A percentile compares a stretch with the other conserved stretches of the same genome.
phyloP scores from a whole-genome alignment of 208 protist species.

The Angomonas ambiguus region DNA sequence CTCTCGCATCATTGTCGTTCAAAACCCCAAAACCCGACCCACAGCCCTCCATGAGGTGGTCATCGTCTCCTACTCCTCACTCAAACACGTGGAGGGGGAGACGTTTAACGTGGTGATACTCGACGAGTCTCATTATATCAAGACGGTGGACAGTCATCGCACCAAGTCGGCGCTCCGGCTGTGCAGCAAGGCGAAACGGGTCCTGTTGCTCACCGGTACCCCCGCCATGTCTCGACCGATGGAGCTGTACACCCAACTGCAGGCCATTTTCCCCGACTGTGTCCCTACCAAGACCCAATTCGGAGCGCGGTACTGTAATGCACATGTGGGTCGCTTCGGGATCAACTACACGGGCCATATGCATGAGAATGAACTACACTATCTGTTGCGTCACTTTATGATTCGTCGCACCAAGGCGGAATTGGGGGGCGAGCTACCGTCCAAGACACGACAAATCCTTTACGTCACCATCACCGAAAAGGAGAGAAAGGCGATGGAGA shows the following conservation, averaged over 20 bases:
- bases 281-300: constrained; percentile 79
- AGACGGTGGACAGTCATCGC: constrained; percentile 79
- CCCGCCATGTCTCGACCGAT: constrained; percentile 91
- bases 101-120: constrained; percentile 89
- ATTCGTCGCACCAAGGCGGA: constrained; percentile 93
- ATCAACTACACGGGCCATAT: constrained; percentile 73
- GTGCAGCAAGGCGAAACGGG: constrained; percentile 55
- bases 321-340: constrained; percentile 67
- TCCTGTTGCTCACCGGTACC: constrained; percentile 92
- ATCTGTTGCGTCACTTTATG: constrained; percentile 85
- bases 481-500: constrained; percentile 79
- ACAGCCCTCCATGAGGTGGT: constrained; percentile 53
- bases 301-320: constrained; percentile 92
- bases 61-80: constrained; percentile 79
- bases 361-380: constrained; percentile 90
- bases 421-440: constrained; percentile 84
- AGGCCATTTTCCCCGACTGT: constrained; percentile 53
- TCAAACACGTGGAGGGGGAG: constrained; percentile 56
- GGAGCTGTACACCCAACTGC: constrained; percentile 94
- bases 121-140: constrained; percentile 96
- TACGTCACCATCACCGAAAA: constrained; percentile 81
- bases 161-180: constrained; percentile 76
- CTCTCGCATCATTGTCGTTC: constrained; percentile 65
- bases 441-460: constrained; percentile 82
- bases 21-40: constrained; percentile 40